Percentiles rank a stretch among this genome's conserved stretches.
Conservation (phyloP, 768 basidiomycete genomes). For the Paxillus ammoniavirescens region DNA sequence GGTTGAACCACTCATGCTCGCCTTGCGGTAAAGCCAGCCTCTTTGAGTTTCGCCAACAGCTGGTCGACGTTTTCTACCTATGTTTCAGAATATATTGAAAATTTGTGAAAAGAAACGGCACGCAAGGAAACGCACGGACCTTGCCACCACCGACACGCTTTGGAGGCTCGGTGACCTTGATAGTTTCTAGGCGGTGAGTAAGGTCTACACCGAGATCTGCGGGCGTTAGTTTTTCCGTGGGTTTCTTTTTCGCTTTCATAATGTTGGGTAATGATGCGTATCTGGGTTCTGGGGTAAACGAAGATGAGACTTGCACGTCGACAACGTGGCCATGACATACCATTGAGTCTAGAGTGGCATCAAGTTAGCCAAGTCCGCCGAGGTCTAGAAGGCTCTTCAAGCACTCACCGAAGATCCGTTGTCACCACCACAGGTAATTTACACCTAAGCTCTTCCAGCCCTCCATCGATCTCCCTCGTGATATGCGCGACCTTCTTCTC, state of each 20-base stretch:
- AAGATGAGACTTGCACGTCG: neutral
- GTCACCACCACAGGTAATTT: conserved; percentile 84
- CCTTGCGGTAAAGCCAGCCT: conserved; percentile 58
- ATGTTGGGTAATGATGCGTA: conserved; percentile 97
- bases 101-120: neutral
- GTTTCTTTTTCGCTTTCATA: conserved; percentile 99
- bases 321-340: conserved; percentile 34
- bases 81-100: neutral
- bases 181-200: conserved; percentile 75
- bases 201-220: conserved; percentile 83
- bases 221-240: conserved; percentile 77
- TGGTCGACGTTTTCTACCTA: conserved; percentile 86
- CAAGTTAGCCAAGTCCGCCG: neutral
- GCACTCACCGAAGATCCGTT: conserved; percentile 82
- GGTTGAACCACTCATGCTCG: conserved; percentile 15
- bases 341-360: conserved; percentile 58
- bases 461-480: conserved; percentile 92
- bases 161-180: conserved; percentile 88
- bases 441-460: conserved; percentile 78
- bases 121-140: conserved; percentile 38
- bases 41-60: conserved; percentile 84
- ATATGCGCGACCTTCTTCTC: conserved; percentile 65
- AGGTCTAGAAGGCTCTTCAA: neutral
- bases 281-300: conserved; percentile 67
- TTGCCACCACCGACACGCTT: conserved; percentile 90